Percentiles rank a stretch among this genome's conserved stretches.
Conservation (phyloP, 345 rosid genomes). For the Rhizophora apiculata region DNA sequence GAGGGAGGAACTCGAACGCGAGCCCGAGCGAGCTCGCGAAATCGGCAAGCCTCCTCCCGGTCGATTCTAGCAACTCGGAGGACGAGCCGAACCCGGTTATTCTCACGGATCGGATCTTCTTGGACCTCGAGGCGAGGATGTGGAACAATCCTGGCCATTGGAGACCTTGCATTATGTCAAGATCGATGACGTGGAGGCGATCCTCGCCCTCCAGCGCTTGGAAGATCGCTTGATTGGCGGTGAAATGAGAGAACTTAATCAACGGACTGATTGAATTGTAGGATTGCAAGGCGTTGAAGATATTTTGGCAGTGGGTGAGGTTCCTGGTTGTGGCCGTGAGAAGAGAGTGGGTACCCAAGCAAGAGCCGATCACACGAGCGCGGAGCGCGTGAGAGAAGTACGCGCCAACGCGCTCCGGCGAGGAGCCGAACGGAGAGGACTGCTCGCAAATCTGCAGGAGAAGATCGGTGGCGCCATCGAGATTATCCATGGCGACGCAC, state of each 20-base stretch:
- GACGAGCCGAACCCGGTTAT: conserved; percentile 89
- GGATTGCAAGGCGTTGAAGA: conserved; percentile 78
- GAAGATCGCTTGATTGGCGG: conserved; percentile 93
- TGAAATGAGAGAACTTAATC: conserved; percentile 90
- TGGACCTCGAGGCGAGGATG: conserved; percentile 84
- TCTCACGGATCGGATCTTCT: conserved; percentile 69
- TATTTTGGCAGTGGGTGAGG: conserved; percentile 54
- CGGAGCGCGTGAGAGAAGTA: conserved; percentile 87
- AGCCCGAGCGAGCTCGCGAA: conserved; percentile 71
- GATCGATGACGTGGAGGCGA: conserved; percentile 81
- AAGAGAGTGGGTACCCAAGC: conserved; percentile 51
- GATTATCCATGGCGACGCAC: conserved; percentile 75
- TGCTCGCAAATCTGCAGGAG: conserved; percentile 73
- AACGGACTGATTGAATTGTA: conserved; percentile 76
- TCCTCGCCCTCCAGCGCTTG: conserved; percentile 83
- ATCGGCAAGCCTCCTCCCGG: conserved; percentile 81
- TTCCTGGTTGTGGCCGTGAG: conserved; percentile 38
- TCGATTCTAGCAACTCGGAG: conserved; percentile 69
- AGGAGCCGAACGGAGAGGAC: conserved; percentile 83
- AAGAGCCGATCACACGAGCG: conserved; percentile 80
- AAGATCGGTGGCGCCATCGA: conserved; percentile 63
- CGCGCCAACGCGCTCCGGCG: conserved; percentile 86
- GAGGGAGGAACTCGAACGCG: conserved; percentile 79
- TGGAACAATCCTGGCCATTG: conserved; percentile 99
- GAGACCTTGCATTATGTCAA: conserved; percentile 97